phyloP scores from a whole-genome alignment of 192 early-diverging fungal genomes.

The Linnemannia elongata region DNA sequence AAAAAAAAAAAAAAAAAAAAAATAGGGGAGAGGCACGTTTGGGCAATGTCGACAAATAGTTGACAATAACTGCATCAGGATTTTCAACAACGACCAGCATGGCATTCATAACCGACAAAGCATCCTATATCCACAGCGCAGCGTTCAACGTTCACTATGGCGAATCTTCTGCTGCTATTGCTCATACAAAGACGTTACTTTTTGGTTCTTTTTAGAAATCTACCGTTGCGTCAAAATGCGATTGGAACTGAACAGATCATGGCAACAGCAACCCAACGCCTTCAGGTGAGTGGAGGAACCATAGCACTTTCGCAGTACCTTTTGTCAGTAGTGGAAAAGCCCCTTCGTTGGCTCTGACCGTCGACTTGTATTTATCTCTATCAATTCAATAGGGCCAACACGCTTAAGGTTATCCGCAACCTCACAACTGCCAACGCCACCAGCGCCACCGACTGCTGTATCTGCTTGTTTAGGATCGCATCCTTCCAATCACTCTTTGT shows the following conservation, averaged over 20 bases:
- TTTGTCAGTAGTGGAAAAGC: background rate
- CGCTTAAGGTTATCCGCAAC: slow-evolving; percentile 60
- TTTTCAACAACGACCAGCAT: too few relatives aligned
- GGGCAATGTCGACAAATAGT: background rate
- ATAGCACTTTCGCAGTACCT: background rate
- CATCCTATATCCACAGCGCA: background rate
- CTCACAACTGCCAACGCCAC: slow-evolving; percentile 62
- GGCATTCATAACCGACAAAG: too few relatives aligned
- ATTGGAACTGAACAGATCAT: slow-evolving; percentile 79
- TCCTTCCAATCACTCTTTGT: slow-evolving; percentile 95
- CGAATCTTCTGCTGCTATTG: background rate
- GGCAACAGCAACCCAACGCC: slow-evolving; percentile 74
- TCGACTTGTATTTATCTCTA: background rate
- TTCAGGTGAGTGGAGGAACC: slow-evolving; percentile 60
- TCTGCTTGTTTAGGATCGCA: slow-evolving; percentile 88
- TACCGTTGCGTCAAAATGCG: slow-evolving; percentile 95
- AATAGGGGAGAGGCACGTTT: background rate
- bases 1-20: background rate
- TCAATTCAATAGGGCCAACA: slow-evolving; percentile 48
- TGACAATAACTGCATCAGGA: too few relatives aligned
- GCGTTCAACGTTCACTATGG: background rate
- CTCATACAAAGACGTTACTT: background rate
- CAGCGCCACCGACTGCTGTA: slow-evolving; percentile 81
- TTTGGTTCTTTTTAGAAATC: slow-evolving; percentile 71
- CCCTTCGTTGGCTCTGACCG: background rate